Evolutionary conservation across 2,329 filamentous ascomycete species (phyloP).

Genomic region (Cryphonectria japonica): DNA sequence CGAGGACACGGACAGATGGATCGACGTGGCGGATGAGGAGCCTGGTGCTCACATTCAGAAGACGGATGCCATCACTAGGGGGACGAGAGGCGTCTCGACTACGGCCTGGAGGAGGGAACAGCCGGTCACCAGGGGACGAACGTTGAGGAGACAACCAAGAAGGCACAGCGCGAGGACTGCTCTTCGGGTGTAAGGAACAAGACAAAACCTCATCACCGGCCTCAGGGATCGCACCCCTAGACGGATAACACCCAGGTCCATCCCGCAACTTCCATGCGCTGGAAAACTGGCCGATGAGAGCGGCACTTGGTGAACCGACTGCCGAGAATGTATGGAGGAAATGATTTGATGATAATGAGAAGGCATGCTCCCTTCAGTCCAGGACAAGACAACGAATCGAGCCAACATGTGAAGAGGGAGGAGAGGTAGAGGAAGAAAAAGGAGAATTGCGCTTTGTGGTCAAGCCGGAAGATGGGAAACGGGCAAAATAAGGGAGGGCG

Average conservation of each 20-base stretch:
- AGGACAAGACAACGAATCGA: background rate
- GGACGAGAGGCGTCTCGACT: background rate
- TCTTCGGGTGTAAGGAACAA: conserved; percentile 15
- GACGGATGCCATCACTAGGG: background rate
- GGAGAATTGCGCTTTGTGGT: background rate
- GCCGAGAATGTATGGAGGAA: background rate
- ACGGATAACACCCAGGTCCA: background rate
- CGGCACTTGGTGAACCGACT: background rate
- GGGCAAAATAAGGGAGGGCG: background rate
- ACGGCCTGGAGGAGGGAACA: conserved; percentile 1
- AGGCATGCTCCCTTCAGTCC: background rate
- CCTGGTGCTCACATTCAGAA: conserved; percentile 5
- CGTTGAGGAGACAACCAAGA: conserved; percentile 24
- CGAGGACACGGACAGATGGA: conserved; percentile 18
- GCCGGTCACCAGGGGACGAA: conserved; percentile 24
- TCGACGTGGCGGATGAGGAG: conserved; percentile 24
- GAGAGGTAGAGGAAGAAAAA: background rate
- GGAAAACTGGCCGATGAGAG: background rate
- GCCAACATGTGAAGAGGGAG: background rate
- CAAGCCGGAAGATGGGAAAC: background rate
- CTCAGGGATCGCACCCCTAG: background rate
- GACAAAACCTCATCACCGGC: conserved; percentile 1
- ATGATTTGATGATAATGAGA: background rate
- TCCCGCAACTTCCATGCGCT: background rate
- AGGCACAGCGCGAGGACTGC: conserved; percentile 14